These are phyloP conservation scores for Colletotrichum spinosum DNA, from an alignment of 2,329 filamentous ascomycete genomes.

Conservation along the genomic window DNA sequence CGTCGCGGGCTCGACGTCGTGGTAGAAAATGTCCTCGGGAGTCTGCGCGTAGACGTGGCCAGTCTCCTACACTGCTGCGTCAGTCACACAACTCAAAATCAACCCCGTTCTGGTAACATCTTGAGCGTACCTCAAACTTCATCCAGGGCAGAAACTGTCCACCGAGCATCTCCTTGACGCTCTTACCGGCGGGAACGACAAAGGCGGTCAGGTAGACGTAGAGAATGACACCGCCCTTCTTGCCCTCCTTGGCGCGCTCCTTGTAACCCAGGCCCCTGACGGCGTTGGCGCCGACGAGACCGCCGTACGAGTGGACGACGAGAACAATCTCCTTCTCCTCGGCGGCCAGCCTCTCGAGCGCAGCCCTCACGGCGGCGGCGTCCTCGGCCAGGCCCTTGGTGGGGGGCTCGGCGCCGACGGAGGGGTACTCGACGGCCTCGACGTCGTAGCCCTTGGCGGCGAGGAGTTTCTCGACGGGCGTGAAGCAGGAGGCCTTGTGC, in stretches of 20 bases:
- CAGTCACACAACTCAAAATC: too few relatives aligned
- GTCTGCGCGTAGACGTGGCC: slow-evolving; percentile 16
- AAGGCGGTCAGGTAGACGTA: slow-evolving; percentile 51
- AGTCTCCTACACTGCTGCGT: background rate
- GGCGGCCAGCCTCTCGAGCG: slow-evolving; percentile 44
- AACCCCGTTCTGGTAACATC: background rate
- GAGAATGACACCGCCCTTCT: slow-evolving; percentile 52
- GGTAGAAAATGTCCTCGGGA: slow-evolving; percentile 41
- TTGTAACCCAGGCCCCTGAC: slow-evolving; percentile 49
- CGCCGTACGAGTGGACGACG: slow-evolving; percentile 56
- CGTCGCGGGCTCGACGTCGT: slow-evolving; percentile 39
- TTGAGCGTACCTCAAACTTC: slow-evolving; percentile 39
- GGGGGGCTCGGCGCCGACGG: slow-evolving; percentile 46
- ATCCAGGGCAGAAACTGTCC: slow-evolving; percentile 43
- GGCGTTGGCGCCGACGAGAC: slow-evolving; percentile 51
- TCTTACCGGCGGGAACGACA: slow-evolving; percentile 43
- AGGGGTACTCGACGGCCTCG: slow-evolving; percentile 46
- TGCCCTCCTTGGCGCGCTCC: slow-evolving; percentile 45
- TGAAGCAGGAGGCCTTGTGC: slow-evolving; percentile 46
- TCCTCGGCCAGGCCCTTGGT: slow-evolving; percentile 46
- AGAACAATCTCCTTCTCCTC: slow-evolving; percentile 55
- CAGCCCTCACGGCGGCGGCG: slow-evolving; percentile 43
- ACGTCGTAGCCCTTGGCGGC: slow-evolving; percentile 46
- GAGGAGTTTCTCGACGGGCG: slow-evolving; percentile 45
- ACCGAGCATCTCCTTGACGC: slow-evolving; percentile 41